These are phyloP conservation scores for Apiotrichum laibachii DNA, from an alignment of 1,284 basidiomycete genomes.

Conservation along the genomic window DNA sequence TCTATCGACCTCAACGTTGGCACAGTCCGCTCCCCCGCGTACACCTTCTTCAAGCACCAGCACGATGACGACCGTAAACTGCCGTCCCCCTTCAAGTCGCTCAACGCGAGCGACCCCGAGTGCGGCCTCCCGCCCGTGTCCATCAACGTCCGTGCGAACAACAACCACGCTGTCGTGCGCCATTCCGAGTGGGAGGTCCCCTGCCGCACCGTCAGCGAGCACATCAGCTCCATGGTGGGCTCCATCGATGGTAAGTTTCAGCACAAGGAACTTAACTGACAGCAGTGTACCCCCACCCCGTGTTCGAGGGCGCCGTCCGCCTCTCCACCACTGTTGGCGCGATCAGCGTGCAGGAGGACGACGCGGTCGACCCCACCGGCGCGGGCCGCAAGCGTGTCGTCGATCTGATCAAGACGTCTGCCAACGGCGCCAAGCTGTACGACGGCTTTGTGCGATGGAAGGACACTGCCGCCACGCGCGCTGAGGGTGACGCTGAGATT, in stretches of 20 bases:
- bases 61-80: neutral
- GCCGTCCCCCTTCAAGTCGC: too few species aligned
- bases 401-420: neutral
- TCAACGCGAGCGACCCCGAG: conserved; percentile 2
- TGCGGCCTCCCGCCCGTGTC: conserved; percentile 16
- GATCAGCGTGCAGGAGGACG: conserved; percentile 8
- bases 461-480: neutral
- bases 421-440: neutral
- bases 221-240: conserved; percentile 9
- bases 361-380: conserved; percentile 1
- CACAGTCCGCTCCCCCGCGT: neutral
- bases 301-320: conserved; percentile 16
- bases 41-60: neutral
- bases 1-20: conserved; percentile 10
- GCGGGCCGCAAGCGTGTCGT: conserved; percentile 3
- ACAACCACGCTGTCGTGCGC: conserved; percentile 10
- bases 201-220: conserved; percentile 15
- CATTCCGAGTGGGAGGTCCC: conserved; percentile 21
- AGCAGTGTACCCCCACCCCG: conserved; percentile 17
- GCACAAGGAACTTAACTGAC: neutral
- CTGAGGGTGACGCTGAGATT: neutral
- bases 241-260: conserved; percentile 12
- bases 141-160: conserved; percentile 8
- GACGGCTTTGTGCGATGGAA: neutral
- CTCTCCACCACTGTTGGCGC: conserved; percentile 13